Base-by-base conservation (phyloP, 2,329 filamentous ascomycete genomes). In the Fusarium austroafricanum region DNA sequence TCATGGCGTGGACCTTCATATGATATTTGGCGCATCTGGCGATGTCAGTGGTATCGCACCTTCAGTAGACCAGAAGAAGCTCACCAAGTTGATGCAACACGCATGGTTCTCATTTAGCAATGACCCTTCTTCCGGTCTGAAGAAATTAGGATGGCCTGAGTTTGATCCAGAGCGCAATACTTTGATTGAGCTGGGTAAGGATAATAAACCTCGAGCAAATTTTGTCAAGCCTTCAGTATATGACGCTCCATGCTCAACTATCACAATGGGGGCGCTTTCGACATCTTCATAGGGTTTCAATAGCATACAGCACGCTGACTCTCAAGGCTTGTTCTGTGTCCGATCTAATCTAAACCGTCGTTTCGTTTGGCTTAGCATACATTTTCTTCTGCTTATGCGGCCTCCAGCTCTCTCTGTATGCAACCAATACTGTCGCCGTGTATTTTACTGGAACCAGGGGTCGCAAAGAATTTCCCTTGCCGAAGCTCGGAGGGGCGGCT, bases 1-100 rank as follows among this genome's bases (percentile, higher is more conserved):
- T 63, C 84, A 86, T 49, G 84, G 82, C 0, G 77, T 78, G 2
- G 83, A 84, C 31, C 51, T 84, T 51, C 79, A 82, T 57, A 83
- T 84, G 79, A 73, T 84, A 17, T 83, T 84, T 58, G 81, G 82
- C 2, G 79, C 75, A 3, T 79, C 78, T 1, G 75, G 56, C 5
- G 76, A 78, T 21, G 77, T 82, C 39, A 81, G 78, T 46, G 81
- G 79, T 3, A 70, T 83, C 11, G 67, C 75, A 1, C 71, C 77
- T 9, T 71, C 71, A 1, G 50, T 57, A 0, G 62, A 71, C 1
- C 79, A 83, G 65, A 67, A 63, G 12, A 29, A 67, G 18, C 71
- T 81, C 4, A 79, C 77, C 3, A 58, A 53, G 37, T 61, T 77
- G 6, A 80, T 84, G 77, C 80, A 81, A 54, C 65, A 69, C 0